These are phyloP conservation scores for Cystoisospora suis DNA, from an alignment of 169 alveolate species.

Conservation along the genomic window DNA sequence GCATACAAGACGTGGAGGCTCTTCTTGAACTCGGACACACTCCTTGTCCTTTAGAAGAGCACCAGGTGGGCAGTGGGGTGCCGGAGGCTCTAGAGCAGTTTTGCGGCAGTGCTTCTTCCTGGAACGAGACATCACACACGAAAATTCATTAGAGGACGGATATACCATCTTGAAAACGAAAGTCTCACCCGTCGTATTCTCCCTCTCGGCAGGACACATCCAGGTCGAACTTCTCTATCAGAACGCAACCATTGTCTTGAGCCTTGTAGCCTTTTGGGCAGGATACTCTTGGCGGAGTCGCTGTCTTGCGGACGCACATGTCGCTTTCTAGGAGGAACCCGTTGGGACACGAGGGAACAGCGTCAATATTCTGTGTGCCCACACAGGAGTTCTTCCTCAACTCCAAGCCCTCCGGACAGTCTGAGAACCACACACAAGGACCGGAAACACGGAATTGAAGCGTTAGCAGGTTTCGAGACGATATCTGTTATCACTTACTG, in stretches of 20 bases:
- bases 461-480: not conserved
- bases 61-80: constrained; percentile 20
- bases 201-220: not conserved
- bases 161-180: not conserved
- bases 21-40: constrained; percentile 24
- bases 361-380: not conserved
- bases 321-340: not conserved
- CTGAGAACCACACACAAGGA: not conserved
- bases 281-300: not conserved
- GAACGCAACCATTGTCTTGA: constrained; percentile 31
- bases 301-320: constrained; percentile 6
- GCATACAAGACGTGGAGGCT: not conserved
- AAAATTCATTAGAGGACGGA: not conserved
- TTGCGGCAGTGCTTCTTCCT: constrained; percentile 21
- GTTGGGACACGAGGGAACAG: not conserved
- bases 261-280: constrained; percentile 11
- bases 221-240: not conserved
- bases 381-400: not conserved
- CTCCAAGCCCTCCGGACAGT: constrained; percentile 23
- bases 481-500: not conserved
- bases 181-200: constrained; percentile 29
- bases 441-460: not conserved
- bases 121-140: not conserved
- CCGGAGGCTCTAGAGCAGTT: not conserved
- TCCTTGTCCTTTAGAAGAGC: not conserved